Conservation (phyloP, 345 rosid species). For the Acer yangbiense region DNA sequence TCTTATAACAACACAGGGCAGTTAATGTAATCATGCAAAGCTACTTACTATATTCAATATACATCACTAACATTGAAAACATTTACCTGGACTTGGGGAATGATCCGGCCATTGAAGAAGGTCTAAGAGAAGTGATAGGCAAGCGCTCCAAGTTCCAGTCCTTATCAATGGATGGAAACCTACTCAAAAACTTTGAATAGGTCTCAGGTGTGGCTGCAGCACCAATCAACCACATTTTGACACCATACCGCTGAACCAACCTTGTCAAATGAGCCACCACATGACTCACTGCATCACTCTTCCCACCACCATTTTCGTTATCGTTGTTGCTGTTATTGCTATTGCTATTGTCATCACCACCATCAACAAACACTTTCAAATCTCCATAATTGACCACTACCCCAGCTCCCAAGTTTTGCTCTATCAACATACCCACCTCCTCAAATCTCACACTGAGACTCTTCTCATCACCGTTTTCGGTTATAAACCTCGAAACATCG, state of each 20-base stretch:
- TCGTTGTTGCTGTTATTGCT: not conserved
- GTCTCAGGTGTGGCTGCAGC: conserved; percentile 54
- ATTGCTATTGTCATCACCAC: not conserved
- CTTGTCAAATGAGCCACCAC: conserved; percentile 52
- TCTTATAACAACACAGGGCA: not conserved
- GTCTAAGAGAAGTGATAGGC: conserved; percentile 57
- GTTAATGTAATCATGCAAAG: not conserved
- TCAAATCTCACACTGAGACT: conserved; percentile 38
- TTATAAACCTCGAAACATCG: conserved; percentile 36
- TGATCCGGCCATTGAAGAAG: conserved; percentile 49
- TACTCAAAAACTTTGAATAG: conserved; percentile 53
- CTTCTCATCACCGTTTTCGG: conserved; percentile 35
- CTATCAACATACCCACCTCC: conserved; percentile 44
- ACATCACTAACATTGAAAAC: not conserved
- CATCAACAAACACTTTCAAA: conserved; percentile 41
- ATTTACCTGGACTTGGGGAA: conserved; percentile 71
- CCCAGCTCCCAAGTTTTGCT: conserved; percentile 49
- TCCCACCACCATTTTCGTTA: conserved; percentile 21
- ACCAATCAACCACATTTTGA: conserved; percentile 70
- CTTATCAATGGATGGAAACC: conserved; percentile 60
- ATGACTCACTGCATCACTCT: conserved; percentile 32
- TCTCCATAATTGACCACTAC: conserved; percentile 67
- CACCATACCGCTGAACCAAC: conserved; percentile 40
- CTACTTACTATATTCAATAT: not conserved
- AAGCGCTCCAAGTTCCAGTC: conserved; percentile 87